Base-by-base conservation (phyloP, 495 filamentous ascomycete genomes). In the Xanthoparmelia taractica region DNA sequence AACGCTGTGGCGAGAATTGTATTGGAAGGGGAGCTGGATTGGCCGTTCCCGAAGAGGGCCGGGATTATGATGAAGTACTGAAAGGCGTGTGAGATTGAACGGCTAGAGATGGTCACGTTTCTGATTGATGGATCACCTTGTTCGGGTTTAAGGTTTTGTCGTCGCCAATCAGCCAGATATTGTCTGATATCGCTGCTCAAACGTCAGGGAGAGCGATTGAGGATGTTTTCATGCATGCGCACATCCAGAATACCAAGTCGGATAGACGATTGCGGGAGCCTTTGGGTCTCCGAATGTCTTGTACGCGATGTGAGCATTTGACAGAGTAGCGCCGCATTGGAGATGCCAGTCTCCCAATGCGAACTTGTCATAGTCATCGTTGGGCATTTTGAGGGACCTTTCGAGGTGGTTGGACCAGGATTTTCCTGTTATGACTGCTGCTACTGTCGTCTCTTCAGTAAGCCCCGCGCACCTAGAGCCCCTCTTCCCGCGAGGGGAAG, bases 11-110 rank as follows among this genome's bases (percentile, higher is more conserved):
- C 75, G 25, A 69, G 67, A 0, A 80, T 75, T 59, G 81, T 85
- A 65, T 85, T 85, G 10, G 86, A 88, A 4, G 87, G 87, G 4
- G 86, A 88, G 0, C 81, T 84, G 0, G 86, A 89, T 72, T 91
- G 82, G 37, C 86, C 84, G 66, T 89, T 89, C 8, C 87, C 87
- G 63, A 91, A 88, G 7, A 90, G 76, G 2, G 86, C 87, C 12
- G 85, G 76, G 60, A 91, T 76, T 64, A 91, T 82, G 63, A 90
- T 88, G 71, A 83, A 89, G 72, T 85, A 88, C 62, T 67, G 45
- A 13, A 23, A 34, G 41, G 1, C 8, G 17, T 34, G 1, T 67
- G 37, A 50, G 54, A 63, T 47, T 23, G 50, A 8, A 43, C 18
- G n/a, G 27, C 34, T n/a, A 7, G 31, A 40, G 29, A 6, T n/a